These are phyloP conservation scores for baker's yeast (Saccharomyces cerevisiae) DNA, from an alignment of 805 yeast genomes.

Conservation along the genomic window DNA sequence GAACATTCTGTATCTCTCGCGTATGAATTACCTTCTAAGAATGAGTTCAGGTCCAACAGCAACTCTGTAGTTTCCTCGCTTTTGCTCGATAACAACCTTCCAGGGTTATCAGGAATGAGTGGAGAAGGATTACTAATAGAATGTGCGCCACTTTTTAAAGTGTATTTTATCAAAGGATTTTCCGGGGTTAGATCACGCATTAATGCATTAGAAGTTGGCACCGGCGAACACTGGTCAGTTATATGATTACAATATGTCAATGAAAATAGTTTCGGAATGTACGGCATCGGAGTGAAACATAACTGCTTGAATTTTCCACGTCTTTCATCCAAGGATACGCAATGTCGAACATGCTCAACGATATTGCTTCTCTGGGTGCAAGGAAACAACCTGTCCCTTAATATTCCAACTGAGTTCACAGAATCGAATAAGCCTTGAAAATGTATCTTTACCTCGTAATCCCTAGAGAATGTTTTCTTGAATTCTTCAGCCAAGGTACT, in stretches of 20 bases:
- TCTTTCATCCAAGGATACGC: constrained; percentile 59
- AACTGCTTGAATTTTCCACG: constrained; percentile 56
- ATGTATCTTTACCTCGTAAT: constrained; percentile 36
- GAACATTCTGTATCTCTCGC: constrained; percentile 2
- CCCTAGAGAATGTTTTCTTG: constrained; percentile 44
- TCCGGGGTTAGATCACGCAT: neutral
- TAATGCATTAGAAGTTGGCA: neutral
- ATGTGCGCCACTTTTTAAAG: neutral
- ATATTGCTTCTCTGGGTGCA: constrained; percentile 42
- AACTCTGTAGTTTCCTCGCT: neutral
- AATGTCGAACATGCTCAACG: constrained; percentile 57
- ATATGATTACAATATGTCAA: constrained; percentile 9
- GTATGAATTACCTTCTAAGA: neutral
- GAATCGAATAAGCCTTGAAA: constrained; percentile 67
- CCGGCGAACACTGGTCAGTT: neutral
- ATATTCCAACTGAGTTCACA: constrained; percentile 55
- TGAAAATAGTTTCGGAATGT: constrained; percentile 26
- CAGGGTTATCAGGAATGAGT: neutral
- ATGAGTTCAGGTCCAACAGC: neutral
- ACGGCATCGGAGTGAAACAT: constrained; percentile 39
- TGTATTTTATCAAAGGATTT: constrained; percentile 3
- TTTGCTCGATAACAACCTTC: neutral
- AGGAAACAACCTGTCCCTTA: constrained; percentile 52
- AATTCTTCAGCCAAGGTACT: constrained; percentile 45
- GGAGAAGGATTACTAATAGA: neutral